A percentile compares a stretch with the other conserved stretches of the same genome.
These are phyloP conservation scores for Botrytis aclada DNA, from an alignment of 2,329 filamentous ascomycete genomes.

Conservation along the genomic window DNA sequence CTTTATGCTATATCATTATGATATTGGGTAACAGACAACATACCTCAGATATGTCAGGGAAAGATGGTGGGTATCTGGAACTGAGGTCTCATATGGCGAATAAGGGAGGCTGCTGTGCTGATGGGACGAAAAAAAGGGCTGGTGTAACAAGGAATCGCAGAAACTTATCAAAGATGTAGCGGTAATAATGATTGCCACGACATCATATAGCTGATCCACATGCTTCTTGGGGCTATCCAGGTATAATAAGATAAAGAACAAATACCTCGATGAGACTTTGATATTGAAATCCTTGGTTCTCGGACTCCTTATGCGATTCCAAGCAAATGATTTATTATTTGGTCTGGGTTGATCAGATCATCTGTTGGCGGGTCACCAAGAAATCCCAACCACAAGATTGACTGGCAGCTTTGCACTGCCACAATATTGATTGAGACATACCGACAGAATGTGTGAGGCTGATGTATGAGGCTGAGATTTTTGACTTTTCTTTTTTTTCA, in stretches of 20 bases:
- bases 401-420: neutral
- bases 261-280: neutral
- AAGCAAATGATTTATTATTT: neutral
- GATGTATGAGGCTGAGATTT: neutral
- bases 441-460: neutral
- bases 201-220: slow-evolving; percentile 15
- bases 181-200: slow-evolving; percentile 13
- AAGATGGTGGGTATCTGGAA: neutral
- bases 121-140: too few species aligned
- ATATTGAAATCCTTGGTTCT: slow-evolving; percentile 1
- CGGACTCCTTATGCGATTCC: neutral
- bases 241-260: neutral
- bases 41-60: neutral
- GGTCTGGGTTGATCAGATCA: neutral
- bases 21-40: slow-evolving; percentile 1
- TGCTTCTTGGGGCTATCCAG: neutral
- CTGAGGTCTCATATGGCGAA: slow-evolving; percentile 2
- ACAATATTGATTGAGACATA: neutral
- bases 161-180: neutral
- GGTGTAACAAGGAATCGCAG: neutral
- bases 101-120: neutral
- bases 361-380: neutral
- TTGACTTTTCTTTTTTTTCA: neutral
- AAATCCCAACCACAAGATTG: neutral
- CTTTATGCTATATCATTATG: neutral